These are phyloP conservation scores for Ophiostoma perfectum DNA, from an alignment of 2,329 filamentous ascomycete species.

Conservation along the genomic window DNA sequence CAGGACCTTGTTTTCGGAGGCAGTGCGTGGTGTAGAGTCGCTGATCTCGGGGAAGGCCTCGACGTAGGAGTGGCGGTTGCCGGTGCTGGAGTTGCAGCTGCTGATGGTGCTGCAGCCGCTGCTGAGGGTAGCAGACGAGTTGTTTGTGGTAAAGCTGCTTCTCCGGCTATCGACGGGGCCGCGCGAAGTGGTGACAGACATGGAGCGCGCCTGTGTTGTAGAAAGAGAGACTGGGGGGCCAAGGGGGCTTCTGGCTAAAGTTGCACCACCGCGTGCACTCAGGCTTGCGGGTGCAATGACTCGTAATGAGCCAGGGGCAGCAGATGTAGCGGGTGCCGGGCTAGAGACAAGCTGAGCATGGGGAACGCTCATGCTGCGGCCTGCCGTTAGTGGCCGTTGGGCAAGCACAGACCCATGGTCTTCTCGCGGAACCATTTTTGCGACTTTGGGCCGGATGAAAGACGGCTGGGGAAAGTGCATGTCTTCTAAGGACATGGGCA, in stretches of 20 bases:
- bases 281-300: constrained; percentile 2
- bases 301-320: neutral
- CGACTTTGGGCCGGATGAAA: constrained; percentile 51
- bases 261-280: no score
- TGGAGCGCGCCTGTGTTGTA: constrained; percentile 3
- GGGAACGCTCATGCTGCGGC: constrained; percentile 17
- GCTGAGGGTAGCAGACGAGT: constrained; percentile 17
- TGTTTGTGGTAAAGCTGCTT: constrained; percentile 20
- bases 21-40: no score
- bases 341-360: neutral
- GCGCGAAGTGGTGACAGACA: neutral
- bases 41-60: neutral
- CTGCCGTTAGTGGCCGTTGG: constrained; percentile 12
- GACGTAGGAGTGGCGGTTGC: constrained; percentile 7
- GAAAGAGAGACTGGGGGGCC: no score
- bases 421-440: constrained; percentile 53
- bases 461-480: constrained; percentile 46
- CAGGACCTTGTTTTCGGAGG: no score
- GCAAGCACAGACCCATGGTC: constrained; percentile 32
- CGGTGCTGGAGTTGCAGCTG: constrained; percentile 15
- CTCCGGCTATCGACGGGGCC: constrained; percentile 16
- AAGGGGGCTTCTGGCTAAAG: neutral
- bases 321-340: neutral
- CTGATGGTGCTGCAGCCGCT: constrained; percentile 21
- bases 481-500: neutral